Evolutionary conservation across 2,329 filamentous ascomycete species (phyloP).

Genomic region (Clonostachys byssicola): DNA sequence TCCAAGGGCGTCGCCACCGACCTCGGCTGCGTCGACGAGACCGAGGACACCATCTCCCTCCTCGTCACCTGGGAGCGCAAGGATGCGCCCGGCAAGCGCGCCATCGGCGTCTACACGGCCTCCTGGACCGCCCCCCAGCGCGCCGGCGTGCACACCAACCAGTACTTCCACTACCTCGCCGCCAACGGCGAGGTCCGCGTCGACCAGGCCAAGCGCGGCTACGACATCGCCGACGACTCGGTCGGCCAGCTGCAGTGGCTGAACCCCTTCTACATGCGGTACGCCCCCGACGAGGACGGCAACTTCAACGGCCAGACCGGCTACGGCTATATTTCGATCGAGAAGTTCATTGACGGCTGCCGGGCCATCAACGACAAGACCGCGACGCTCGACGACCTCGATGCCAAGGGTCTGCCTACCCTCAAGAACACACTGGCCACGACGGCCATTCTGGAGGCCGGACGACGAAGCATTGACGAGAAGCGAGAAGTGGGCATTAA

Average conservation of each 20-base stretch:
- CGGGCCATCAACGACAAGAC: constrained; percentile 71
- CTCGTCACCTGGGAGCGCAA: constrained; percentile 84
- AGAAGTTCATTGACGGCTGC: constrained; percentile 92
- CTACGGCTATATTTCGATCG: constrained; percentile 91
- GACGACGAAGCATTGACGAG: constrained; percentile 80
- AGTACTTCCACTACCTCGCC: constrained; percentile 95
- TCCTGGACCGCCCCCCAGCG: constrained; percentile 92
- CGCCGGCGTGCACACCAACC: constrained; percentile 92
- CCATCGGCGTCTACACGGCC: constrained; percentile 87
- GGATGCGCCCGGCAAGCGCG: constrained; percentile 63
- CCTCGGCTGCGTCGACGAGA: constrained; percentile 74
- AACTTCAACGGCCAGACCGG: constrained; percentile 90
- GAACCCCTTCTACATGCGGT: constrained; percentile 95
- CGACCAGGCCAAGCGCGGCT: constrained; percentile 91
- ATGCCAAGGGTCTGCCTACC: constrained; percentile 77
- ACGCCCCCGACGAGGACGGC: constrained; percentile 89
- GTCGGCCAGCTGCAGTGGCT: constrained; percentile 73
- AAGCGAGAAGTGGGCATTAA: constrained; percentile 72
- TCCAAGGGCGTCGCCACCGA: constrained; percentile 74
- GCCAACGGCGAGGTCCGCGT: constrained; percentile 80
- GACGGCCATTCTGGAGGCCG: constrained; percentile 86
- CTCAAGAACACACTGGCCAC: constrained; percentile 87
- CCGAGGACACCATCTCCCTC: constrained; percentile 90
- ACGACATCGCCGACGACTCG: constrained; percentile 86
- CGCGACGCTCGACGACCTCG: constrained; percentile 70